Evolutionary conservation across 2,329 filamentous ascomycete genomes (phyloP).

Genomic region (Plenodomus tracheiphilus): DNA sequence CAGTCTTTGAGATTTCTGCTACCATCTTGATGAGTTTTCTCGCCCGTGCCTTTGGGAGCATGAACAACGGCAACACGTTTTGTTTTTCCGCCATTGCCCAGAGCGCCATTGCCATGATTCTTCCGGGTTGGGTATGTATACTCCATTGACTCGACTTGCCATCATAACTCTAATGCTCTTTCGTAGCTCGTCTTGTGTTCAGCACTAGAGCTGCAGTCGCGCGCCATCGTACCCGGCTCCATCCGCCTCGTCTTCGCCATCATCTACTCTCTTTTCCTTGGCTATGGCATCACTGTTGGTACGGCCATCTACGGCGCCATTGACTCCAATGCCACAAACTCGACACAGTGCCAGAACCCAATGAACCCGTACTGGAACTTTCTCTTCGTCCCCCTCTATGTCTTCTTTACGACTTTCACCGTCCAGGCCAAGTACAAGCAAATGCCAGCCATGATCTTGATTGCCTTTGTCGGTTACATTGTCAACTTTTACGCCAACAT

Average conservation of each 20-base stretch:
- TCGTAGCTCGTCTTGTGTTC: slow-evolving; percentile 49
- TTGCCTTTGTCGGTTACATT: slow-evolving; percentile 71
- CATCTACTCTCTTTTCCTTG: slow-evolving; percentile 56
- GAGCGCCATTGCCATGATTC: slow-evolving; percentile 53
- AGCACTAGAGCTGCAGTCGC: slow-evolving; percentile 52
- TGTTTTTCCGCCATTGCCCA: slow-evolving; percentile 56
- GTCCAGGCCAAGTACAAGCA: slow-evolving; percentile 82
- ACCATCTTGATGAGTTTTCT: slow-evolving; percentile 53
- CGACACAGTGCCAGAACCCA: slow-evolving; percentile 47
- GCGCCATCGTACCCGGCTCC: slow-evolving; percentile 52
- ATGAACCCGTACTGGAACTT: slow-evolving; percentile 62
- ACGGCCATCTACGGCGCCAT: slow-evolving; percentile 53
- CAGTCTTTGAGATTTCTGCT: slow-evolving; percentile 54
- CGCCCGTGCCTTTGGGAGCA: slow-evolving; percentile 53
- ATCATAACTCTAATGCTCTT: background rate
- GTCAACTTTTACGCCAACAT: slow-evolving; percentile 75
- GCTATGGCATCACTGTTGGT: slow-evolving; percentile 55
- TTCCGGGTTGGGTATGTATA: slow-evolving; percentile 48
- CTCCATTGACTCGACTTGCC: background rate
- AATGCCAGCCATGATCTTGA: slow-evolving; percentile 72
- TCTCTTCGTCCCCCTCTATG: slow-evolving; percentile 73
- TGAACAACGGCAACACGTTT: slow-evolving; percentile 47
- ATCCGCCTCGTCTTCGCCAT: slow-evolving; percentile 56
- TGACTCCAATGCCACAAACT: slow-evolving; percentile 49
- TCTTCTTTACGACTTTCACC: slow-evolving; percentile 70